Evolutionary conservation across 805 yeast genomes (phyloP), one percentile per base, ranked within the genome.

Genomic region (Candida ulmi): DNA sequence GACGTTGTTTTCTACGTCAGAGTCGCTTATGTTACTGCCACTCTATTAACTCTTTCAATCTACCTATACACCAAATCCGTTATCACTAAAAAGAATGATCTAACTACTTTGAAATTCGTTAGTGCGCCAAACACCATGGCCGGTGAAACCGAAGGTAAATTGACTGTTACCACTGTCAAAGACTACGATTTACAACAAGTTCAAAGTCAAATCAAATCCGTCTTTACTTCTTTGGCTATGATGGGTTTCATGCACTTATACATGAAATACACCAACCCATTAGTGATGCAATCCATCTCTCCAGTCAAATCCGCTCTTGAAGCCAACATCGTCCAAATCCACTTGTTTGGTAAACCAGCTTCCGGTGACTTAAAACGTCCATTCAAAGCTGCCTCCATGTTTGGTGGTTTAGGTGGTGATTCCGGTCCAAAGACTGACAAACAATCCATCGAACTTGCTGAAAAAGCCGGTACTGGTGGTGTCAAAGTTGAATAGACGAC

Each of bases 171-270:
- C 50, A 91, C 98, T 38, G 88, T 88, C 49, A 87, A 80, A 72
- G 96, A 93, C 54, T 93, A 93, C 72, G 99, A 93, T 66, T 76
- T 90, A 62, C 74, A 80, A 60, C 96, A 91, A 70, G 75, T 91
- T 46, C 80, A 85, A 63, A 45, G 77, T 38, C 80, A 88, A 44
- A 74, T 90, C 65, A 88, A 85, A 67, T 78, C 95, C 48, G 76
- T 88, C 51, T 80, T 83, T 73, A 85, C 95, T 47, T 84, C 95
- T 48, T 61, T 90, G 52, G 96, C 95, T 55, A 88, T 93, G 95
- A 90, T 93, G 90, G 95, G 83, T 19, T 85, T 91, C 80, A 90
- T 91, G 98, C 99, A 93, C 67, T 59, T 93, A 46, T 91, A 91
- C 79, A 79, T 93, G 95, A 84, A 88, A 68, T 93, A 88, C 75